Evolutionary conservation across 345 rosid genomes (phyloP).

Genomic region (Excoecaria agallocha): DNA sequence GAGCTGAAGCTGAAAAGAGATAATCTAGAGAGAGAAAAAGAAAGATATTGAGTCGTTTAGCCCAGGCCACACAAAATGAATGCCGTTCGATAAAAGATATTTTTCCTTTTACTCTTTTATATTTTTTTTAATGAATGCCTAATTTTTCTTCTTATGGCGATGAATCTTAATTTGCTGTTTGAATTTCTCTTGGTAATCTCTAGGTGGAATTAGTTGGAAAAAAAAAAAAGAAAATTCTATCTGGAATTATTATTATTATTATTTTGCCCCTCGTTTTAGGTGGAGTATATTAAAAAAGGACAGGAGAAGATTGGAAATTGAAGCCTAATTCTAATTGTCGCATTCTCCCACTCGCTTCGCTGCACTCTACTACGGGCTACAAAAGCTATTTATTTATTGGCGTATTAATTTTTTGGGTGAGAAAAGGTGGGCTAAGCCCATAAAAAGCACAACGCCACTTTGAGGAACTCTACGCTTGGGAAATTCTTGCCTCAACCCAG

Average conservation of each 20-base stretch:
- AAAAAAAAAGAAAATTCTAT: too few species aligned
- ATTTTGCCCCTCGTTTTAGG: too few species aligned
- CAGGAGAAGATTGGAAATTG: neutral
- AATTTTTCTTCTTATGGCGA: too few species aligned
- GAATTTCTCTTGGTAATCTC: constrained; percentile 3
- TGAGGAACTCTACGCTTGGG: too few species aligned
- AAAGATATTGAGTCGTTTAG: constrained; percentile 23
- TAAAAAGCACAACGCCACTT: too few species aligned
- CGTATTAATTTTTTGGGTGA: too few species aligned
- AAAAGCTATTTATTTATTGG: too few species aligned
- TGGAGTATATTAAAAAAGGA: neutral
- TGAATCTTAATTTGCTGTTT: neutral
- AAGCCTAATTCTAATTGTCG: too few species aligned
- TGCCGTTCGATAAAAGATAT: constrained; percentile 39
- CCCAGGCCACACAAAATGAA: constrained; percentile 55
- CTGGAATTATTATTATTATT: neutral
- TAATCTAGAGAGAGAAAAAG: constrained; percentile 56
- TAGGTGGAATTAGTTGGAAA: neutral
- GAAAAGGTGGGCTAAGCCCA: too few species aligned
- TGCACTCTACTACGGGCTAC: too few species aligned
- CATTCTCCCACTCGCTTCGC: too few species aligned
- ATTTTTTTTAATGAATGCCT: neutral
- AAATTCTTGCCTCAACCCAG: too few species aligned
- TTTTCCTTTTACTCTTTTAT: neutral
- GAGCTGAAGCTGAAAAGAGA: constrained; percentile 36